Evolutionary conservation across 352 stramenopile genomes (phyloP).

Genomic region (Globisporangium solare): DNA sequence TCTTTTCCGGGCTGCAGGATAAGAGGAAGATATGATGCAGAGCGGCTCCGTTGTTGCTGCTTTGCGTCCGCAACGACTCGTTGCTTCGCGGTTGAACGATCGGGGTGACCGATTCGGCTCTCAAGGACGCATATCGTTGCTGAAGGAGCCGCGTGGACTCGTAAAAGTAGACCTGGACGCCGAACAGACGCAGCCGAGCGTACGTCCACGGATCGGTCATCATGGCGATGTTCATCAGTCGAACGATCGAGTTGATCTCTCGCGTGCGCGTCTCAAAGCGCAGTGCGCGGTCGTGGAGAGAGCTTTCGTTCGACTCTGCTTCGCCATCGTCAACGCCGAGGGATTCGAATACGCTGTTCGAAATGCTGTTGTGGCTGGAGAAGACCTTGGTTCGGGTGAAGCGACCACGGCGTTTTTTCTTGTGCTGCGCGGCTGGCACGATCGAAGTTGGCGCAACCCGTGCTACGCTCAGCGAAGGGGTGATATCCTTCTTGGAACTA

Average conservation of each 20-base stretch:
- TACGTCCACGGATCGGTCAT: conserved; percentile 41
- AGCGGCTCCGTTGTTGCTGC: not conserved
- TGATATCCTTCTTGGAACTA: not conserved
- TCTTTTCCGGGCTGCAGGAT: conserved; percentile 21
- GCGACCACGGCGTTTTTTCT: not conserved
- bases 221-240: conserved; percentile 42
- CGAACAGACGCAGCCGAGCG: conserved; percentile 22
- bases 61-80: no score
- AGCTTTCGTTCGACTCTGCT: conserved; percentile 3
- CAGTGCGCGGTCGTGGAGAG: conserved; percentile 8
- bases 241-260: conserved; percentile 22
- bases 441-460: not conserved
- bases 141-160: conserved; percentile 5
- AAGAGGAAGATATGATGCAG: conserved; percentile 22
- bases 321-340: conserved; percentile 7
- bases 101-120: not conserved
- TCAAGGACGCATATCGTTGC: not conserved
- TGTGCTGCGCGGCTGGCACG: not conserved
- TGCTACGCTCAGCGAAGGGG: not conserved
- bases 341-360: not conserved
- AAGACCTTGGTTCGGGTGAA: not conserved
- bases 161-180: conserved; percentile 29
- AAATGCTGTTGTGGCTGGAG: no score
- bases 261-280: conserved; percentile 13
- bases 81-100: no score